These are phyloP conservation scores for Neofusicoccum umdonicola DNA, from an alignment of 2,329 filamentous ascomycete species.

Conservation along the genomic window DNA sequence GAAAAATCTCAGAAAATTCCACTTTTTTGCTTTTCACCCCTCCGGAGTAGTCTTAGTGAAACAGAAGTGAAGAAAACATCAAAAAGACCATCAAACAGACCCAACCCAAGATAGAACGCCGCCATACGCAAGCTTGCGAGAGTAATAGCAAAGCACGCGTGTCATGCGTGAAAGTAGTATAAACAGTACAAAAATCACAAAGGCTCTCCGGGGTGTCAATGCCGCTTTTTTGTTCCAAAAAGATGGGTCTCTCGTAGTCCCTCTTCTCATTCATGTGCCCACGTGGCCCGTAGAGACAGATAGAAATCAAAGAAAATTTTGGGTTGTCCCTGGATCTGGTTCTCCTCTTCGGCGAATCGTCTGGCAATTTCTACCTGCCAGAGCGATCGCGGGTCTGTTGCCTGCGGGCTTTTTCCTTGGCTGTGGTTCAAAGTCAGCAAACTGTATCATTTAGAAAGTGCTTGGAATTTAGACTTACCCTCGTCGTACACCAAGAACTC, in stretches of 20 bases:
- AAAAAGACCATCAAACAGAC: background rate
- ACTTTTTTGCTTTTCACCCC: too few relatives aligned
- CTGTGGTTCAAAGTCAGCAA: constrained; percentile 37
- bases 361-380: constrained; percentile 21
- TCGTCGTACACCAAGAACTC: constrained; percentile 90
- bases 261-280: background rate
- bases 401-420: constrained; percentile 66
- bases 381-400: constrained; percentile 66
- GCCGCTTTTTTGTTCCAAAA: constrained; percentile 5
- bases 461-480: constrained; percentile 50
- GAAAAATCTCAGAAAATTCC: too few relatives aligned
- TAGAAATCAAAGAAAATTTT: background rate
- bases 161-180: background rate
- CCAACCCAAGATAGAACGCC: background rate
- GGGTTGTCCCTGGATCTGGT: background rate
- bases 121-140: background rate
- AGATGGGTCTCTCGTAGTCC: background rate
- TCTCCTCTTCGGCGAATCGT: background rate
- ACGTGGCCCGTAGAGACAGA: background rate
- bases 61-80: background rate
- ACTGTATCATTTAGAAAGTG: background rate
- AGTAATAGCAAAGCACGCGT: background rate
- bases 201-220: background rate
- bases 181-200: background rate
- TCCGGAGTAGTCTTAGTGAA: too few relatives aligned